Conservation (phyloP, 176 grass and related monocot species). For the Oryza australiensis region DNA sequence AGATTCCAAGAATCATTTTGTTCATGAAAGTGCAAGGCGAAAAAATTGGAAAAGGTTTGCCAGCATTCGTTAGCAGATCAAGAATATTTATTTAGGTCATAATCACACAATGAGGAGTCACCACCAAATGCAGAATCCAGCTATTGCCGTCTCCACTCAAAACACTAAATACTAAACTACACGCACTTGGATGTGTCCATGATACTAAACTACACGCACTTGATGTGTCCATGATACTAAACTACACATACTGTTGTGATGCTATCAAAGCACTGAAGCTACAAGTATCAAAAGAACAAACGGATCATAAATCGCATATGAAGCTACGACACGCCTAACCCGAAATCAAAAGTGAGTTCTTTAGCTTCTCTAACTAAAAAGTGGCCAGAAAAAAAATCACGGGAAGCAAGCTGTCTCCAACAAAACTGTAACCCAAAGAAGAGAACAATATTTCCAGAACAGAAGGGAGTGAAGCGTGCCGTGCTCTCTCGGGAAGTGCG, state of each 20-base stretch:
- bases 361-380: neutral
- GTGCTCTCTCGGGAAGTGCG: neutral
- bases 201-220: constrained; percentile 9
- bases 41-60: neutral
- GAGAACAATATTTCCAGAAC: neutral
- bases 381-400: neutral
- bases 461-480: neutral
- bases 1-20: neutral
- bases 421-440: neutral
- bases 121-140: constrained; percentile 26
- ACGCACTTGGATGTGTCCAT: neutral
- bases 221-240: neutral
- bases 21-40: neutral
- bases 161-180: neutral
- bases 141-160: constrained; percentile 5
- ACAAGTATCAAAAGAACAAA: constrained; percentile 7
- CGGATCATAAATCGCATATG: neutral
- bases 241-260: neutral
- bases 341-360: neutral
- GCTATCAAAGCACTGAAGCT: neutral
- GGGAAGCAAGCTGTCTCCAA: neutral
- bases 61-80: neutral
- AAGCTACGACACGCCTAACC: neutral
- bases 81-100: constrained; percentile 37
- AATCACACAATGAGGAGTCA: constrained; percentile 44